Percentiles rank a stretch among this genome's conserved stretches.
phyloP scores from a whole-genome alignment of 1,284 basidiomycete genomes.

The Austropuccinia psidii region DNA sequence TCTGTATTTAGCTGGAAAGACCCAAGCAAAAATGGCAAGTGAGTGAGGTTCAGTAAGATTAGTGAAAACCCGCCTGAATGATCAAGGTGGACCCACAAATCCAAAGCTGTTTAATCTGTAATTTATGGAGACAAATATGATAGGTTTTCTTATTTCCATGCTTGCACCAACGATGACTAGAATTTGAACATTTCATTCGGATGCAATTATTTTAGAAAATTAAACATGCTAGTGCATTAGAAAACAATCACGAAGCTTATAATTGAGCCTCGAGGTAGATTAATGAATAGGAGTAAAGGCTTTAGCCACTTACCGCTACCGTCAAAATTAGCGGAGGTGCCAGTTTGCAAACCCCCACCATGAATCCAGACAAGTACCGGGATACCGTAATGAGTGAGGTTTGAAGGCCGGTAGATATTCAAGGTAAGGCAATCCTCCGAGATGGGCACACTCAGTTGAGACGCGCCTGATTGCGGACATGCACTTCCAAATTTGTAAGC shows the following conservation, averaged over 20 bases:
- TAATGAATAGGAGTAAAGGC: constrained; percentile 34
- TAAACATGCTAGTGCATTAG: too few relatives aligned
- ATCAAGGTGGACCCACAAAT: constrained; percentile 41
- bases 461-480: constrained; percentile 55
- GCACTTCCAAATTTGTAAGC: constrained; percentile 55
- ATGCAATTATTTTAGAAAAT: too few relatives aligned
- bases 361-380: constrained; percentile 63
- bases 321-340: constrained; percentile 39
- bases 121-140: constrained; percentile 52
- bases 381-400: constrained; percentile 40
- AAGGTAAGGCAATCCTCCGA: constrained; percentile 55
- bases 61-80: constrained; percentile 39
- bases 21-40: constrained; percentile 35
- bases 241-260: too few relatives aligned
- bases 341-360: constrained; percentile 51
- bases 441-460: constrained; percentile 51
- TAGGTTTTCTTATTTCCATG: constrained; percentile 49
- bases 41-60: constrained; percentile 38
- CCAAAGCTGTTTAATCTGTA: constrained; percentile 52
- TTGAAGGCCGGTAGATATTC: constrained; percentile 50
- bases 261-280: constrained; percentile 36
- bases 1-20: constrained; percentile 41
- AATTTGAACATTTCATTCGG: too few relatives aligned
- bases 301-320: constrained; percentile 48
- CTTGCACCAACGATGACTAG: constrained; percentile 51